phyloP scores from a whole-genome alignment of 2,329 filamentous ascomycete species.

The Trichoderma pleuroti region DNA sequence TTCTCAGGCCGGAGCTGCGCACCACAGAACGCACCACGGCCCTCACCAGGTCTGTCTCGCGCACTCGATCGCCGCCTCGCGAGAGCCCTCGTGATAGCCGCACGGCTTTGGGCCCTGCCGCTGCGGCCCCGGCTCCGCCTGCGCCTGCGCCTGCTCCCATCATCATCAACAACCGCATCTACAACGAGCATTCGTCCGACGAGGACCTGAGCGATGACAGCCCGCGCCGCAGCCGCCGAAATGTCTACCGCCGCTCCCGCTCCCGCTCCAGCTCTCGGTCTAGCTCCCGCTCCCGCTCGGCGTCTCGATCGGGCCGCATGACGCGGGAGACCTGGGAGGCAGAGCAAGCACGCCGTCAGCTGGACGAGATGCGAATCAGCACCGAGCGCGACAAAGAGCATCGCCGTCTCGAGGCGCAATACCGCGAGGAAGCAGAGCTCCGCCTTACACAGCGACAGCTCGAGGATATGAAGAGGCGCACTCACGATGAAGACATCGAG shows the following conservation, averaged over 20 bases:
- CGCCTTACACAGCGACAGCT: conserved; percentile 48
- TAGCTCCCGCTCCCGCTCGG: conserved; percentile 31
- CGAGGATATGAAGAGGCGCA: conserved; percentile 43
- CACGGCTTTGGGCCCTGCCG: neutral
- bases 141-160: conserved; percentile 34
- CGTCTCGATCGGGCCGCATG: conserved; percentile 37
- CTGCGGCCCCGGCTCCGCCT: conserved; percentile 20
- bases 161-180: conserved; percentile 57
- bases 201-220: conserved; percentile 35
- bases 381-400: conserved; percentile 38
- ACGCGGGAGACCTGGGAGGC: conserved; percentile 43
- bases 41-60: conserved; percentile 39
- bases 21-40: conserved; percentile 45
- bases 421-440: conserved; percentile 48
- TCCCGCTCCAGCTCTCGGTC: conserved; percentile 25
- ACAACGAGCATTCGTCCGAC: conserved; percentile 48
- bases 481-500: conserved; percentile 48
- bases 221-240: conserved; percentile 26
- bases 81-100: conserved; percentile 43
- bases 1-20: conserved; percentile 44
- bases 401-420: conserved; percentile 38
- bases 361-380: conserved; percentile 44
- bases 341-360: conserved; percentile 40
- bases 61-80: conserved; percentile 39
- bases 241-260: conserved; percentile 28